phyloP scores from a whole-genome alignment of 2,329 filamentous ascomycete genomes.

The Zymoseptoria pseudotritici region DNA sequence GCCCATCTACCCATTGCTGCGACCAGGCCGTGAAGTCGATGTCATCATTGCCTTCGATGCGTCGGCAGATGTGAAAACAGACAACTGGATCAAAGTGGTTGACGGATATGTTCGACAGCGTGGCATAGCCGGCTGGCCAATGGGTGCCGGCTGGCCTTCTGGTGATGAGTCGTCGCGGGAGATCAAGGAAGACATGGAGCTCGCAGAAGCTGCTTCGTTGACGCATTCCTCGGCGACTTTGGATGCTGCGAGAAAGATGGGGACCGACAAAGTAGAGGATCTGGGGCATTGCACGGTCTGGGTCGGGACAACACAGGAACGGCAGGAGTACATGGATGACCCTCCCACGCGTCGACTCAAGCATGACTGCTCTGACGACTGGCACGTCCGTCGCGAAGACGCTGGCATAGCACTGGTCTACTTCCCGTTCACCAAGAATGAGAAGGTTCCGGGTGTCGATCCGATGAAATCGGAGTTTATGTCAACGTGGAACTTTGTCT shows the following conservation, averaged over 20 bases:
- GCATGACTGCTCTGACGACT: conserved; percentile 45
- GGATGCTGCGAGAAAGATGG: conserved; percentile 16
- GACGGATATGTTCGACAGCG: conserved; percentile 89
- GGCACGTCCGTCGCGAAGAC: conserved; percentile 62
- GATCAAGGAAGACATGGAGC: conserved; percentile 52
- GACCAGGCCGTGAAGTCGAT: conserved; percentile 81
- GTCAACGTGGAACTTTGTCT: conserved; percentile 97
- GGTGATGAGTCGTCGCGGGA: conserved; percentile 46
- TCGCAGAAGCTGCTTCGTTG: conserved; percentile 44
- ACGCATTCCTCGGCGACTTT: conserved; percentile 11
- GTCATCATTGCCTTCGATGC: conserved; percentile 90
- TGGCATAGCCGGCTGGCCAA: conserved; percentile 86
- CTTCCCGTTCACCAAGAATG: conserved; percentile 80
- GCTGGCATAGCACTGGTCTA: conserved; percentile 88
- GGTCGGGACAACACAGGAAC: conserved; percentile 76
- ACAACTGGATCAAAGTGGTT: conserved; percentile 92
- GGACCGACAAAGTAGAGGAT: conserved; percentile 32
- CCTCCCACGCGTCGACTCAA: conserved; percentile 11
- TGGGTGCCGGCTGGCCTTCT: conserved; percentile 90
- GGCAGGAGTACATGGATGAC: conserved; percentile 21
- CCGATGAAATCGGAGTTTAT: conserved; percentile 78
- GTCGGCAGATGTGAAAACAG: conserved; percentile 82
- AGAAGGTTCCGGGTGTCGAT: conserved; percentile 71
- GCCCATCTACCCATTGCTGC: conserved; percentile 86
- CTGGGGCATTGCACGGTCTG: conserved; percentile 91